phyloP scores from a whole-genome alignment of 179 eudicot genomes.

The Beta corolliflora region DNA sequence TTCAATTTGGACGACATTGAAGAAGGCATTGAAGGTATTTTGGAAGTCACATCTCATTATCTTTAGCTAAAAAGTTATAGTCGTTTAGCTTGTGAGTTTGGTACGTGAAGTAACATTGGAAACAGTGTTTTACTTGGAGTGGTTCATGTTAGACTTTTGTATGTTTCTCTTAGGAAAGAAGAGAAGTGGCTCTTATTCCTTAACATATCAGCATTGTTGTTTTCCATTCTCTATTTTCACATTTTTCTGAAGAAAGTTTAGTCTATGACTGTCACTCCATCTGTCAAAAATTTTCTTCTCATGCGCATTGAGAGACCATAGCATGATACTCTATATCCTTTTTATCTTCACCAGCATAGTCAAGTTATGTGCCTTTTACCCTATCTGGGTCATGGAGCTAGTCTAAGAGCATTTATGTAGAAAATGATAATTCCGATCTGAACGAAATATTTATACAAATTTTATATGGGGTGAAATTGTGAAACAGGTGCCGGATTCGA shows the following conservation, averaged over 20 bases:
- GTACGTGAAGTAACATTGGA: not conserved
- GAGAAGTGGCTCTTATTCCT: not conserved
- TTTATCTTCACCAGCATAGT: too few relatives aligned
- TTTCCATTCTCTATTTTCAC: not conserved
- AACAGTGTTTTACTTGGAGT: not conserved
- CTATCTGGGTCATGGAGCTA: too few relatives aligned
- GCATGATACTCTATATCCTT: too few relatives aligned
- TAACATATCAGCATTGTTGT: not conserved
- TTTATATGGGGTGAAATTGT: not conserved
- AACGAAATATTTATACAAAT: too few relatives aligned
- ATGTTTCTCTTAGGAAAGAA: not conserved
- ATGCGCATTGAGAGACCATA: too few relatives aligned
- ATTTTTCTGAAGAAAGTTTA: too few relatives aligned
- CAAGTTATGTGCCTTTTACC: too few relatives aligned
- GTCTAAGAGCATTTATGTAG: too few relatives aligned
- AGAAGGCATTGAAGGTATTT: slow-evolving; percentile 79
- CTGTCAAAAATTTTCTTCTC: too few relatives aligned
- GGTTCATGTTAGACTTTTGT: too few relatives aligned
- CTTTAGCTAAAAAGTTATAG: not conserved
- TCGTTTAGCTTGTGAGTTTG: slow-evolving; percentile 7
- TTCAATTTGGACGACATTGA: slow-evolving; percentile 63
- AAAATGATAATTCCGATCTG: too few relatives aligned
- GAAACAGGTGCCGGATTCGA: slow-evolving; percentile 75
- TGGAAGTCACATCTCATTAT: not conserved
- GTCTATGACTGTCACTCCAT: too few relatives aligned